Percentiles rank a stretch among this genome's conserved stretches.
phyloP scores from a whole-genome alignment of 2,329 filamentous ascomycete genomes.

The Penicillium thymicola region DNA sequence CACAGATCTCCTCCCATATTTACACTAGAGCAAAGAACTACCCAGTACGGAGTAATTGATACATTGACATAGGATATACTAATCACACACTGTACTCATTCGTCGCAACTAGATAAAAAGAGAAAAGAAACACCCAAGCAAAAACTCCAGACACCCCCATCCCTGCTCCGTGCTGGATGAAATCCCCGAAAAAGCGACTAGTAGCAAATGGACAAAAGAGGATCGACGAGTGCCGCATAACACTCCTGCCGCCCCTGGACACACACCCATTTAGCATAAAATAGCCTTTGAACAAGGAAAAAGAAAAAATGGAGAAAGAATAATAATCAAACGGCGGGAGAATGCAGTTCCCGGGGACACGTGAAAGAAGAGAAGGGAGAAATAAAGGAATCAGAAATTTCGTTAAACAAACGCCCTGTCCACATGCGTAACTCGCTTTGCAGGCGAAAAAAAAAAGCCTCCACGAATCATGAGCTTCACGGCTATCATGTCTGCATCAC shows the following conservation, averaged over 20 bases:
- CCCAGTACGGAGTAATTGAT: constrained; percentile 4
- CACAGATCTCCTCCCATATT: background rate
- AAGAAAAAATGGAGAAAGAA: constrained; percentile 1
- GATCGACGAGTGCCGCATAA: background rate
- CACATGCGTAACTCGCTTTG: constrained; percentile 24
- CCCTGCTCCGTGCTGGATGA: constrained; percentile 23
- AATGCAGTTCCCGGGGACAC: background rate
- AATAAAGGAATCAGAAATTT: constrained; percentile 4
- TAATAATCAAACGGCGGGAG: constrained; percentile 1
- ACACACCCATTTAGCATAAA: background rate
- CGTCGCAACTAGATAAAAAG: constrained; percentile 4
- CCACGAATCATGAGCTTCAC: constrained; percentile 3
- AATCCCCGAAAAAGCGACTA: constrained; percentile 9
- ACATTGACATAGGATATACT: constrained; percentile 1
- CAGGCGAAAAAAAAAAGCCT: constrained; percentile 1
- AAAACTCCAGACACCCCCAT: constrained; percentile 14
- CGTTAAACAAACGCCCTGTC: constrained; percentile 23
- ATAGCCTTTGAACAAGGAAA: background rate
- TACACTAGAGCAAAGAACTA: background rate
- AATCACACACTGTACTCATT: constrained; percentile 12
- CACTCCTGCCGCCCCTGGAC: background rate
- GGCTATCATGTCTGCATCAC: constrained; percentile 31
- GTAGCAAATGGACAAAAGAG: background rate
- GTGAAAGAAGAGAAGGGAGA: constrained; percentile 4
- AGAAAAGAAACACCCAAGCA: constrained; percentile 9